Conservation (phyloP, 2,329 filamentous ascomycete genomes). For the Thielaviopsis populi region DNA sequence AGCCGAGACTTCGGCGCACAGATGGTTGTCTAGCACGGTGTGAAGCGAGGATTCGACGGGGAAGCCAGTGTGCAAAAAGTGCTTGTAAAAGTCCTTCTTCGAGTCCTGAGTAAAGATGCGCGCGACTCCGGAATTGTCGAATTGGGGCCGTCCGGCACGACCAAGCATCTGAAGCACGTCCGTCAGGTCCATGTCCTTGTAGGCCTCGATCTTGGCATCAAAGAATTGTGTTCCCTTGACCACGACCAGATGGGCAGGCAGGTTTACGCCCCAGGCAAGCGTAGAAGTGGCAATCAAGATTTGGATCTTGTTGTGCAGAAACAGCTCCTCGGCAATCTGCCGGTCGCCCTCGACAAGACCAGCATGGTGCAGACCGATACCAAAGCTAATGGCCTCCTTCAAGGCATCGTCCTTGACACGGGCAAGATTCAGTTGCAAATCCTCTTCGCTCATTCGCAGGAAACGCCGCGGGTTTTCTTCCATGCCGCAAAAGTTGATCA, state of each 20-base stretch:
- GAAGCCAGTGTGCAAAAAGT: conserved; percentile 95
- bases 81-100: conserved; percentile 99
- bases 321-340: conserved; percentile 81
- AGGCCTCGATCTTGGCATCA: conserved; percentile 92
- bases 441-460: conserved; percentile 85
- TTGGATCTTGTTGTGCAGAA: conserved; percentile 95
- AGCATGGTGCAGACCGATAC: conserved; percentile 92
- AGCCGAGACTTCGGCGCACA: conserved; percentile 85
- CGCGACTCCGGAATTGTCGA: conserved; percentile 88
- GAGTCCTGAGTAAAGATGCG: conserved; percentile 94
- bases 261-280: conserved; percentile 92
- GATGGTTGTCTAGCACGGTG: conserved; percentile 91
- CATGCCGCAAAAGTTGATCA: conserved; percentile 97
- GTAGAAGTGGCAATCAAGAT: conserved; percentile 93
- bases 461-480: conserved; percentile 94
- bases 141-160: conserved; percentile 86
- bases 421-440: conserved; percentile 72
- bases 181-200: conserved; percentile 97
- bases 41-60: conserved; percentile 93
- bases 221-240: conserved; percentile 98
- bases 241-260: conserved; percentile 90
- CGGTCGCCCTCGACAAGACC: conserved; percentile 91
- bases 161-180: conserved; percentile 97
- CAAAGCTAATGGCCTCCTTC: conserved; percentile 88
- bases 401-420: conserved; percentile 87